phyloP scores from a whole-genome alignment of 1,284 basidiomycete genomes.

The Waitea zeae region DNA sequence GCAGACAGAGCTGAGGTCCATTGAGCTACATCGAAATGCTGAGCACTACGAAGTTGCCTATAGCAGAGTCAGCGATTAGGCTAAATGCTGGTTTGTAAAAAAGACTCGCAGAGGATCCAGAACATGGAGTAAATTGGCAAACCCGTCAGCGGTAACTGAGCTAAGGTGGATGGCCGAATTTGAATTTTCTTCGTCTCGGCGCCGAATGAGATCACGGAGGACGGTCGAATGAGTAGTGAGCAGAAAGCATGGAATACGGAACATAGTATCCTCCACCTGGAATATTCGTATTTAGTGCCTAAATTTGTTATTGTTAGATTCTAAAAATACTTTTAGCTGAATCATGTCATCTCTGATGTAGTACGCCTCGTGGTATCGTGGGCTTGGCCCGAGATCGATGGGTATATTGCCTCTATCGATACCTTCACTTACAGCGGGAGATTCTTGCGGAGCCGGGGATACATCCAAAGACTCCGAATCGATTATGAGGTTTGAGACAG shows the following conservation, averaged over 20 bases:
- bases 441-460: too few species aligned
- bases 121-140: not conserved
- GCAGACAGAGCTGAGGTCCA: slow-evolving; percentile 2
- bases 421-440: too few species aligned
- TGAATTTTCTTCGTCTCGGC: not conserved
- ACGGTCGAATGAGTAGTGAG: slow-evolving; percentile 7
- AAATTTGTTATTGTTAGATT: not conserved
- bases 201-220: not conserved
- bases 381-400: too few species aligned
- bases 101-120: not conserved
- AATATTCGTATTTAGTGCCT: too few species aligned
- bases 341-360: not conserved
- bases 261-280: slow-evolving; percentile 4
- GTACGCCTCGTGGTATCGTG: too few species aligned
- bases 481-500: too few species aligned
- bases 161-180: not conserved
- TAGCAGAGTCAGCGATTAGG: not conserved
- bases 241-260: slow-evolving; percentile 7
- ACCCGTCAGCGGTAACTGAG: not conserved
- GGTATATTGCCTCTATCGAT: too few species aligned
- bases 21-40: too few species aligned
- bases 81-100: not conserved
- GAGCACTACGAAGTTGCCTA: too few species aligned
- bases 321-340: not conserved
- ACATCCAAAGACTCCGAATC: too few species aligned